phyloP scores from a whole-genome alignment of 1,284 basidiomycete species.

The Dichomitus squalens region DNA sequence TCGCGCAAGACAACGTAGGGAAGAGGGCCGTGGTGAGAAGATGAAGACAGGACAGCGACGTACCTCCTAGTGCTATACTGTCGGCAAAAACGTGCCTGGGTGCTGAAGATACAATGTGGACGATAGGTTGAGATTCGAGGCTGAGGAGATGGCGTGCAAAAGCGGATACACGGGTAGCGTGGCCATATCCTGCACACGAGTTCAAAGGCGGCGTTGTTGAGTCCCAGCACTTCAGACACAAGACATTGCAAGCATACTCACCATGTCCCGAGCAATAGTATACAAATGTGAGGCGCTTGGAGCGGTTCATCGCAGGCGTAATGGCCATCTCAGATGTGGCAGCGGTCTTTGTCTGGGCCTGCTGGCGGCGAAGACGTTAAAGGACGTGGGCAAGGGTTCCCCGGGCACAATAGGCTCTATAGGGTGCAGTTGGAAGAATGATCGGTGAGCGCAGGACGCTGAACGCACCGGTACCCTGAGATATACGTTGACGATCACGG shows the following conservation, averaged over 20 bases:
- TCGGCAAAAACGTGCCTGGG: constrained; percentile 67
- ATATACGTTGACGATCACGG: background rate
- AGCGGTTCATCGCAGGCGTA: background rate
- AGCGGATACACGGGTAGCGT: constrained; percentile 75
- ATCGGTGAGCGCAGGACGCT: too few species aligned
- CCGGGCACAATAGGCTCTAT: too few species aligned
- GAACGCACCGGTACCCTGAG: too few species aligned
- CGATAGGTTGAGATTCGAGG: constrained; percentile 41
- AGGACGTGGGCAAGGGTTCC: background rate
- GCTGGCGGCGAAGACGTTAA: background rate
- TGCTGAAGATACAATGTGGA: constrained; percentile 70
- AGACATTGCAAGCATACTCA: constrained; percentile 27
- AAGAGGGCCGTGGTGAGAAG: background rate
- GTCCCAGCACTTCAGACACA: background rate
- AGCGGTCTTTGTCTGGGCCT: background rate
- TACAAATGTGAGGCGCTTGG: constrained; percentile 39
- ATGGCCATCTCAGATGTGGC: background rate
- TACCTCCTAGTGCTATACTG: constrained; percentile 53
- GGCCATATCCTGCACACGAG: constrained; percentile 59
- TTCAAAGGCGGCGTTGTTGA: background rate
- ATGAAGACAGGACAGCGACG: too few species aligned
- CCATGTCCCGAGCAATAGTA: constrained; percentile 80
- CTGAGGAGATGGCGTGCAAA: constrained; percentile 59
- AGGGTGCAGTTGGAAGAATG: background rate
- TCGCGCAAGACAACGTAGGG: background rate